Evolutionary conservation across 257 asterid genomes (phyloP).

Genomic region (Plectranthus barbatus): DNA sequence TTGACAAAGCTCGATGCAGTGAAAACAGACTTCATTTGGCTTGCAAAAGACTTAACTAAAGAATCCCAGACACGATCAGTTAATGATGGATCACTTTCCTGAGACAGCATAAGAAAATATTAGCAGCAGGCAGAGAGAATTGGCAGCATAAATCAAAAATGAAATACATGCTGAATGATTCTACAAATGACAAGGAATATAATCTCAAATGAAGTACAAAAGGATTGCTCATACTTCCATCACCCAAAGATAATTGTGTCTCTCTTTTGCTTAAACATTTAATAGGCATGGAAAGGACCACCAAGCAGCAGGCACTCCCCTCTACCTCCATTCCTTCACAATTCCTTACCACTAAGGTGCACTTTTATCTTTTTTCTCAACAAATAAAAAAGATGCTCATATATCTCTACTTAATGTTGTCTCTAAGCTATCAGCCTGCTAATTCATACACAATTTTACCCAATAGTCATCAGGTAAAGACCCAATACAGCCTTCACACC

Average conservation of each 20-base stretch:
- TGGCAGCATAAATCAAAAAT: not conserved
- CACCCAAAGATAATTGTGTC: not conserved
- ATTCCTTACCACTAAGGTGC: too few relatives aligned
- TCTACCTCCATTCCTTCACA: too few relatives aligned
- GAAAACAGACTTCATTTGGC: slow-evolving; percentile 91
- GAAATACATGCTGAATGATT: not conserved
- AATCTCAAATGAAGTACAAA: not conserved
- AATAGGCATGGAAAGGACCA: too few relatives aligned
- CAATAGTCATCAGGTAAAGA: not conserved
- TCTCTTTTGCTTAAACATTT: too few relatives aligned
- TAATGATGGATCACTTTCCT: slow-evolving; percentile 88
- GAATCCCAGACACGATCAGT: slow-evolving; percentile 97
- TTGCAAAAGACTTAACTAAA: slow-evolving; percentile 76
- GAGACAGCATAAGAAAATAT: slow-evolving; percentile 20
- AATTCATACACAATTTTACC: too few relatives aligned
- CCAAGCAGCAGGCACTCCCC: too few relatives aligned
- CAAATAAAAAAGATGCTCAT: too few relatives aligned
- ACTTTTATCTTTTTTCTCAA: too few relatives aligned
- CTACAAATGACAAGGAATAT: not conserved
- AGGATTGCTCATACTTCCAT: not conserved
- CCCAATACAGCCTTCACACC: not conserved
- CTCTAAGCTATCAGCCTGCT: too few relatives aligned
- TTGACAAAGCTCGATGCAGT: slow-evolving; percentile 93
- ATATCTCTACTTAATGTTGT: too few relatives aligned
- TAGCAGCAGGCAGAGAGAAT: slow-evolving; percentile 7